Evolutionary conservation across 805 yeast genomes (phyloP), one percentile per base, ranked within the genome.

Genomic region (Teunomyces cretensis): DNA sequence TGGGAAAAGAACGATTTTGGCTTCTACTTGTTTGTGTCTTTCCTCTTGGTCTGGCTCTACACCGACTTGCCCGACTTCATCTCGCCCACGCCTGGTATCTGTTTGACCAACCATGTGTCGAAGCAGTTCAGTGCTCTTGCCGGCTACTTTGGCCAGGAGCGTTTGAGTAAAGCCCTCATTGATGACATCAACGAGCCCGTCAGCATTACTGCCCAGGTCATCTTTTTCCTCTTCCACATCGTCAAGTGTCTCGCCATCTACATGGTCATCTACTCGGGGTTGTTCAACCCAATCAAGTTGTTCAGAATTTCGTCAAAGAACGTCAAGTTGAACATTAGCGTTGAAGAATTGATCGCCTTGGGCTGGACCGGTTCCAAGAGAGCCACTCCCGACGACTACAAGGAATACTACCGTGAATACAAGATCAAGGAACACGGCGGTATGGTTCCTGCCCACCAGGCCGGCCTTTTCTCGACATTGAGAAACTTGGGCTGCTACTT

Each of bases 321-420:
- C 11, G 54, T 74, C 39, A 55, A 57, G 42, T 47, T 47, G 30
- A 58, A 64, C n/a, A 57, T 72, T 45, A 69, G 78, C 41, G 72
- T 72, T 49, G 88, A 84, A 13, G 72, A 78, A 47, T 75, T 91
- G 55, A 53, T 81, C 28, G 65, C 67, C 3, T 69, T 91, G 53
- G 98, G 98, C 40, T 94, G 98, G 98, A 89, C 97, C n/a, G 96
- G 97, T 43, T 78, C 94, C 17, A 85, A 83, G 64, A 83, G 83
- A 54, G 85, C 85, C 11, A 76, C 84, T 15, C 68, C 80, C 22
- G 85, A 80, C 32, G 89, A 81, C 51, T 92, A 84, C 75, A 79
- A 79, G 57, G 85, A 82, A 49, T 74, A 68, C 56, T 85, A 81
- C 74, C 81, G 92, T 57, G 80, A 83, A 41, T 68, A 67, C 54